Evolutionary conservation across 1,284 basidiomycete species (phyloP).

Genomic region (Porodaedalea pini): DNA sequence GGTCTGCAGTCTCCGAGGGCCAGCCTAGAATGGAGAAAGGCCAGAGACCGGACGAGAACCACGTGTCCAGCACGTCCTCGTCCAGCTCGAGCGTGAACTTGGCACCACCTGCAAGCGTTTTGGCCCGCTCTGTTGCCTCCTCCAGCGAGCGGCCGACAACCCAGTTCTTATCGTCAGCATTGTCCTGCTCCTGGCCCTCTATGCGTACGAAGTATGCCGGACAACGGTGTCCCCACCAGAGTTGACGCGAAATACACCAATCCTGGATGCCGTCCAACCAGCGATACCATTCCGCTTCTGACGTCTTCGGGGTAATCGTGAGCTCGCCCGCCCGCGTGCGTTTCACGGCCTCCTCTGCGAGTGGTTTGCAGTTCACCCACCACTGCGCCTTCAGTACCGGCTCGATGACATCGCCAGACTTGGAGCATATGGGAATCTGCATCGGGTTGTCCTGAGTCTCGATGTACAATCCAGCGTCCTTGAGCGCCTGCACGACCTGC

Average conservation of each 20-base stretch:
- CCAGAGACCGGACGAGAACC: constrained; percentile 99
- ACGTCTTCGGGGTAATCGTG: constrained; percentile 77
- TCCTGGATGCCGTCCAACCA: constrained; percentile 98
- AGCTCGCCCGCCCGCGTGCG: constrained; percentile 86
- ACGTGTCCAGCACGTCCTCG: constrained; percentile 97
- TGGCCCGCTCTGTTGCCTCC: constrained; percentile 79
- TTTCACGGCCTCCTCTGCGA: constrained; percentile 90
- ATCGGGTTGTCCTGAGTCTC: constrained; percentile 96
- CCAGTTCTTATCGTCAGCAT: constrained; percentile 77
- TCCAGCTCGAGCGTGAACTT: constrained; percentile 88
- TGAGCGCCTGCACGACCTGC: constrained; percentile 80
- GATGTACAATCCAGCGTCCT: constrained; percentile 84
- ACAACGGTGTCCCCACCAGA: constrained; percentile 99
- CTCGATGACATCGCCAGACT: constrained; percentile 96
- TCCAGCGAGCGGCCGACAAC: constrained; percentile 84
- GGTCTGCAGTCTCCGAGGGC: constrained; percentile 84
- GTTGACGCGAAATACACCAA: constrained; percentile 98
- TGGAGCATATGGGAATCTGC: constrained; percentile 90
- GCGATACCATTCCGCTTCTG: constrained; percentile 93
- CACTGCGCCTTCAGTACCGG: constrained; percentile 97
- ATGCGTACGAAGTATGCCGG: constrained; percentile 93
- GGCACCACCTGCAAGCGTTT: constrained; percentile 65
- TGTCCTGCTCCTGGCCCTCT: constrained; percentile 77
- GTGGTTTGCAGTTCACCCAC: constrained; percentile 95
- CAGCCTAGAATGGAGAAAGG: constrained; percentile 98